phyloP scores from a whole-genome alignment of 2,329 filamentous ascomycete species.

The Cercospora sp. region DNA sequence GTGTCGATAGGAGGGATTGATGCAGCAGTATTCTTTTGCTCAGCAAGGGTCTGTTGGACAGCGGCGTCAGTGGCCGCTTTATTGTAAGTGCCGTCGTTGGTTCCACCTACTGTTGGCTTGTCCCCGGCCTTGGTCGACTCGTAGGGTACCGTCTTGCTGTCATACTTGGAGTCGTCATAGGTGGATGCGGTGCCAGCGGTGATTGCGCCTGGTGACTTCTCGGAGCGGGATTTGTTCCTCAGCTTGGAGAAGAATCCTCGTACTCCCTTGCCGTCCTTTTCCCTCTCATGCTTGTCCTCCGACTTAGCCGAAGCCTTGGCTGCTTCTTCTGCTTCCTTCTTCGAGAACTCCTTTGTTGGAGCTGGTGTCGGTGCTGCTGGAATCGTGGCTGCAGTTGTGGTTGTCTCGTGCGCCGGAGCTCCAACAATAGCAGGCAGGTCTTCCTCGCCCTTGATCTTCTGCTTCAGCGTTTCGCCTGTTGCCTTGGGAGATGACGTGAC shows the following conservation, averaged over 20 bases:
- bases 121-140: conserved; percentile 21
- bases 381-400: not conserved
- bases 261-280: conserved; percentile 29
- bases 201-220: conserved; percentile 22
- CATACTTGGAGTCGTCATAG: conserved; percentile 11
- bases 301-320: conserved; percentile 5
- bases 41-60: not conserved
- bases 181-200: conserved; percentile 11
- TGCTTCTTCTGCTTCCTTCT: conserved; percentile 9
- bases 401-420: not conserved
- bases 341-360: conserved; percentile 9
- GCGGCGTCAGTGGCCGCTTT: conserved; percentile 15
- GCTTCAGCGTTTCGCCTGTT: not conserved
- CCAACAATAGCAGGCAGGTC: conserved; percentile 6
- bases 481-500: conserved; percentile 9
- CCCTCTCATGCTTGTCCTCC: conserved; percentile 7
- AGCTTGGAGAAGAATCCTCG: conserved; percentile 36
- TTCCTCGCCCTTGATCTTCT: conserved; percentile 3
- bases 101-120: conserved; percentile 17
- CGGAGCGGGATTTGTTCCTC: conserved; percentile 25
- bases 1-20: conserved; percentile 21
- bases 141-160: conserved; percentile 18
- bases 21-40: not conserved
- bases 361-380: conserved; percentile 5
- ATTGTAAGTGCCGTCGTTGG: conserved; percentile 13